Base-by-base conservation (phyloP, 2,329 filamentous ascomycete genomes). In the Aspergillus sp. region DNA sequence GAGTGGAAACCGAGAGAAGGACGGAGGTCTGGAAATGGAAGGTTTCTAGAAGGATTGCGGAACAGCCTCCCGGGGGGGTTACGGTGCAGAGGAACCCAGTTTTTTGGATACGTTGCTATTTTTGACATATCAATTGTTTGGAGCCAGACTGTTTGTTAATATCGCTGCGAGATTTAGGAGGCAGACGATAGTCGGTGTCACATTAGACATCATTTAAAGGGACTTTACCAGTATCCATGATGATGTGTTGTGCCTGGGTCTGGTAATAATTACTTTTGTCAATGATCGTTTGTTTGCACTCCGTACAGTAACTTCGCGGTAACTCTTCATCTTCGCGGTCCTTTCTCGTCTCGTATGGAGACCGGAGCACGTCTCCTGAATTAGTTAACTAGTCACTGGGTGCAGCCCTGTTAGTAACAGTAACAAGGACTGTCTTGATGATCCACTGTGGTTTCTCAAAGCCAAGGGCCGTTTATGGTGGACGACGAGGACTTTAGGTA, bases 41-140 rank as follows among this genome's bases (percentile, higher is more conserved):
- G 45, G 32, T 45, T 55, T 55, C 53, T 55, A 50, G 53, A 55
- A 55, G 45, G 20, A 7, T n/a, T 36, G 32, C 26, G 44, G 53
- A 55, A 55, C 9, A n/a, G 18, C 22, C 20, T 34, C 13, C n/a
- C 3, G 2, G 39, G 30, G 6, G n/a, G 36, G 36, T 22, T 34
- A 8, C 18, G 9, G 9, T 30, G 26, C 26, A 30, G 8, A 30
- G 26, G 26, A 30, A 11, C 26, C 26, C 26, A 9, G n/a, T 22
- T 39, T 22, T 48, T 20, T 30, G 24, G 44, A n/a, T 5, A 41
- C 20, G 36, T 47, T 47, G 36, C 13, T 30, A 18, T 41, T 41
- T 30, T 51, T 8, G 36, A 41, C 43, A 51, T 51, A 32, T 51
- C 36, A 26, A n/a, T 18, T 44, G 18, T 30, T 22, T 15, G 5